These are phyloP conservation scores for Phytophthora melonis DNA, from an alignment of 352 stramenopile species.

Conservation along the genomic window DNA sequence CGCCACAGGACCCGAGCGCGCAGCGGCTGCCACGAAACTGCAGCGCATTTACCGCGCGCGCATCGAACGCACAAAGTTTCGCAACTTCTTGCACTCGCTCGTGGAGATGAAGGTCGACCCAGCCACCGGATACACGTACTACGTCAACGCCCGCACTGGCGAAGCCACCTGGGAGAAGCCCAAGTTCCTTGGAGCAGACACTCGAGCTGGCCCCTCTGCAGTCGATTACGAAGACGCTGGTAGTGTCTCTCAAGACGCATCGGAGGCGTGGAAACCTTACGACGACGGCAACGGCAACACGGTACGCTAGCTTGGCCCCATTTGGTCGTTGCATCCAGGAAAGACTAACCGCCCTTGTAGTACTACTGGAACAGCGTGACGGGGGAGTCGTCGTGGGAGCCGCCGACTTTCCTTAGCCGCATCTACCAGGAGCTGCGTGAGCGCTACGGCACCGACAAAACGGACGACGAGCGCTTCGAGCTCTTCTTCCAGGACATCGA, in stretches of 20 bases:
- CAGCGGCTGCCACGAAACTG: constrained; percentile 64
- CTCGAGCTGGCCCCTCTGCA: not conserved
- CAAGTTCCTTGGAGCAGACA: constrained; percentile 22
- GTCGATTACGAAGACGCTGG: constrained; percentile 13
- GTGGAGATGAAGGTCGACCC: constrained; percentile 64
- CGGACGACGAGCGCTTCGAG: constrained; percentile 44
- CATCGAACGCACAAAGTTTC: constrained; percentile 73
- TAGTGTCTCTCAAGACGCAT: constrained; percentile 13
- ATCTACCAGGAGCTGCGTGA: constrained; percentile 65
- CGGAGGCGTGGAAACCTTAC: constrained; percentile 61
- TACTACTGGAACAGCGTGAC: constrained; percentile 83
- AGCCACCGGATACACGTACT: constrained; percentile 57
- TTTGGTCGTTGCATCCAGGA: not conserved
- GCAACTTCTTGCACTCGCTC: constrained; percentile 59
- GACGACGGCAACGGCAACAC: constrained; percentile 73
- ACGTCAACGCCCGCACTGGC: constrained; percentile 73
- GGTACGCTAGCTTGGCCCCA: constrained; percentile 31
- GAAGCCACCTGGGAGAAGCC: constrained; percentile 67
- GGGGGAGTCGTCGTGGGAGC: constrained; percentile 72
- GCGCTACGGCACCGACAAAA: constrained; percentile 61
- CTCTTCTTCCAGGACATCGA: constrained; percentile 76
- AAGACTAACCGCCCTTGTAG: constrained; percentile 33
- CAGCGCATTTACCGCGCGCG: constrained; percentile 77
- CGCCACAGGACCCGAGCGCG: constrained; percentile 70
- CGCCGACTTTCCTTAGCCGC: constrained; percentile 56